A percentile compares a stretch with the other conserved stretches of the same genome.
Evolutionary conservation across 1,284 basidiomycete genomes (phyloP).

Genomic region (Thecaphora frezii): DNA sequence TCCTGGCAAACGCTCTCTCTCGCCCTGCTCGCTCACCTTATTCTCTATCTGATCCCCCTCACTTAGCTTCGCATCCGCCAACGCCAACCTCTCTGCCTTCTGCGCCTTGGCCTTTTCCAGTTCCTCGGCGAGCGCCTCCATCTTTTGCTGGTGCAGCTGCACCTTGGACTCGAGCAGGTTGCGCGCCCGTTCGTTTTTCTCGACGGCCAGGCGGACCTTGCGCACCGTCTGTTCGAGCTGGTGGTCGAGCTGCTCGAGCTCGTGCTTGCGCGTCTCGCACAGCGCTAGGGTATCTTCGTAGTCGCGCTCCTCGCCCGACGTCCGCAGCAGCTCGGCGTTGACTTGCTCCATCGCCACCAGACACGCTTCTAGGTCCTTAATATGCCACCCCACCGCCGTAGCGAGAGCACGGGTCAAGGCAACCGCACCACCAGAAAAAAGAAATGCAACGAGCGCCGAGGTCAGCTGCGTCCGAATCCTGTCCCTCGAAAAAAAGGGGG

Average conservation of each 20-base stretch:
- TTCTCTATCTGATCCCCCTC: slow-evolving; percentile 11
- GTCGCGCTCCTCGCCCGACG: slow-evolving; percentile 2
- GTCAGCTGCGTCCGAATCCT: too few species aligned
- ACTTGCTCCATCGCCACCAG: slow-evolving; percentile 46
- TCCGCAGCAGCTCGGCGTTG: slow-evolving; percentile 23
- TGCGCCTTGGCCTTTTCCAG: slow-evolving; percentile 8
- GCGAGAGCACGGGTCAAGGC: too few species aligned
- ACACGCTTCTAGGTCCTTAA: slow-evolving; percentile 23
- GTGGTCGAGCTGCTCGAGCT: slow-evolving; percentile 33
- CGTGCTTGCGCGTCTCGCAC: slow-evolving; percentile 21
- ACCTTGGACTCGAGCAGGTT: slow-evolving; percentile 38
- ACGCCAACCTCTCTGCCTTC: slow-evolving; percentile 14
- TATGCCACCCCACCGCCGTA: too few species aligned
- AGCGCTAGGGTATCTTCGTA: slow-evolving; percentile 6
- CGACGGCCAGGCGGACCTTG: slow-evolving; percentile 9
- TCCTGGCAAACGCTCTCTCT: slow-evolving; percentile 10
- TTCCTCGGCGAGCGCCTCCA: slow-evolving; percentile 8
- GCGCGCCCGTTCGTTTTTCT: slow-evolving; percentile 7
- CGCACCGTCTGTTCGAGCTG: slow-evolving; percentile 12
- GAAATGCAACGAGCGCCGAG: too few species aligned
- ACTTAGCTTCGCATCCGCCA: slow-evolving; percentile 5
- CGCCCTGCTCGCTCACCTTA: slow-evolving; percentile 10
- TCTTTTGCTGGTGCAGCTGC: slow-evolving; percentile 9
- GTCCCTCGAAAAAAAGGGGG: too few species aligned
- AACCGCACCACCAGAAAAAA: too few species aligned